Conservation (phyloP, 2,329 filamentous ascomycete species). For the Hymenoscyphus scutula region DNA sequence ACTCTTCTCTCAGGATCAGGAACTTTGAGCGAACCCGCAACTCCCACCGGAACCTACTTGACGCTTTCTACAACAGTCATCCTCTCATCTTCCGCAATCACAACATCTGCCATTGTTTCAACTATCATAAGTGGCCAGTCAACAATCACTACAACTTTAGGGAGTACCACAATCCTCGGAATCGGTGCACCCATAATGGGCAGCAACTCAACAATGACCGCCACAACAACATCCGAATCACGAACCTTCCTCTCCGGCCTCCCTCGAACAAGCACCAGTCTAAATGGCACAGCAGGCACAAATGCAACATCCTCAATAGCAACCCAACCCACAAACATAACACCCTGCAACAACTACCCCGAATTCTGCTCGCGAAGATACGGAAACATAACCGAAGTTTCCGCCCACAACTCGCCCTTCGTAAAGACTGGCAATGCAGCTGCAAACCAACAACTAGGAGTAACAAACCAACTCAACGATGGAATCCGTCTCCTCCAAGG, state of each 20-base stretch:
- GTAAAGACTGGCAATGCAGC: conserved; percentile 66
- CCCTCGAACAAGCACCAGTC: conserved; percentile 28
- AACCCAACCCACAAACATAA: conserved; percentile 62
- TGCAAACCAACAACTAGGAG: conserved; percentile 69
- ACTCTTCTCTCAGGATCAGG: conserved; percentile 22
- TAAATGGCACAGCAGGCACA: conserved; percentile 49
- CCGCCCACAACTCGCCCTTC: conserved; percentile 81
- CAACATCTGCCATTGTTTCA: conserved; percentile 29
- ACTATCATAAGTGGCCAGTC: conserved; percentile 27
- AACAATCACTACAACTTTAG: conserved; percentile 29
- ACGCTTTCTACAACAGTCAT: conserved; percentile 39
- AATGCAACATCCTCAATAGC: conserved; percentile 45
- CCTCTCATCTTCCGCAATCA: conserved; percentile 28
- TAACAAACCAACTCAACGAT: conserved; percentile 73
- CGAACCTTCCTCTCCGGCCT: conserved; percentile 39
- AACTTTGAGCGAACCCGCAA: conserved; percentile 24
- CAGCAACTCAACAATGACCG: conserved; percentile 29
- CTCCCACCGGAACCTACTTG: conserved; percentile 41
- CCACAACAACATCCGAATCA: conserved; percentile 37
- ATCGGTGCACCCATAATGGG: conserved; percentile 19
- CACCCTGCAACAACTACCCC: conserved; percentile 74
- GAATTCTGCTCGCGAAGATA: conserved; percentile 77
- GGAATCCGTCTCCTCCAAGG: conserved; percentile 65
- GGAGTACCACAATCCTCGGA: conserved; percentile 32
- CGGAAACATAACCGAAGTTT: conserved; percentile 77